These are phyloP conservation scores for Macaranga tanarius DNA, from an alignment of 441 rosid genomes.

Conservation along the genomic window DNA sequence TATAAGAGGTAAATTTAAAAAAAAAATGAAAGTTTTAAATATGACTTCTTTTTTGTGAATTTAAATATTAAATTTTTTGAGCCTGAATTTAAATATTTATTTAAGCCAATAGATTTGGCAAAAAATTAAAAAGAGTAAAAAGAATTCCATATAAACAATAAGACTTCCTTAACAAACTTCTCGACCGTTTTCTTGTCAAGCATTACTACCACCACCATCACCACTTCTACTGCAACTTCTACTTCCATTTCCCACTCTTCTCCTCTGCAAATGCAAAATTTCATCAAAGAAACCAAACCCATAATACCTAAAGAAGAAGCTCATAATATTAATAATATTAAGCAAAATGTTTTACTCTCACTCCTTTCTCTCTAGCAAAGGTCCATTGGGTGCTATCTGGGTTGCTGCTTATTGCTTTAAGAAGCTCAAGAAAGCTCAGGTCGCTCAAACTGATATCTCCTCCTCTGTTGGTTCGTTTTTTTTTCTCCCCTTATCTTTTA, in stretches of 20 bases:
- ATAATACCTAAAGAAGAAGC: background rate
- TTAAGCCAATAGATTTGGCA: background rate
- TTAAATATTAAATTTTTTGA: too few species aligned
- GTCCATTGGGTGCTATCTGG: constrained; percentile 72
- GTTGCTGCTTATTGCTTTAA: constrained; percentile 81
- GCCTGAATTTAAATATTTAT: too few species aligned
- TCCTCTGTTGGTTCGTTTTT: constrained; percentile 69
- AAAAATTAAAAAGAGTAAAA: background rate
- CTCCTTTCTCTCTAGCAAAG: constrained; percentile 51
- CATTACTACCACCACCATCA: background rate
- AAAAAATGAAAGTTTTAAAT: too few species aligned
- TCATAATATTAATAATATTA: background rate
- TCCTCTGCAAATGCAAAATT: background rate
- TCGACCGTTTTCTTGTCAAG: constrained; percentile 19
- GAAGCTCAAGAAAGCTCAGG: constrained; percentile 71
- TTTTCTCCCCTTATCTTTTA: constrained; percentile 2
- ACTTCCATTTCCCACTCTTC: background rate
- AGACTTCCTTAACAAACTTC: constrained; percentile 9
- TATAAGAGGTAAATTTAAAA: too few species aligned
- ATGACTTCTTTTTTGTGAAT: too few species aligned
- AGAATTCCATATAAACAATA: background rate
- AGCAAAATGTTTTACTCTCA: constrained; percentile 59
- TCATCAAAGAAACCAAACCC: background rate
- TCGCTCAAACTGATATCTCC: constrained; percentile 62
- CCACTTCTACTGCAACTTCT: too few species aligned